Evolutionary conservation across 345 rosid species (phyloP), one percentile per base, ranked within the genome.

Genomic region (Salix arbutifolia): DNA sequence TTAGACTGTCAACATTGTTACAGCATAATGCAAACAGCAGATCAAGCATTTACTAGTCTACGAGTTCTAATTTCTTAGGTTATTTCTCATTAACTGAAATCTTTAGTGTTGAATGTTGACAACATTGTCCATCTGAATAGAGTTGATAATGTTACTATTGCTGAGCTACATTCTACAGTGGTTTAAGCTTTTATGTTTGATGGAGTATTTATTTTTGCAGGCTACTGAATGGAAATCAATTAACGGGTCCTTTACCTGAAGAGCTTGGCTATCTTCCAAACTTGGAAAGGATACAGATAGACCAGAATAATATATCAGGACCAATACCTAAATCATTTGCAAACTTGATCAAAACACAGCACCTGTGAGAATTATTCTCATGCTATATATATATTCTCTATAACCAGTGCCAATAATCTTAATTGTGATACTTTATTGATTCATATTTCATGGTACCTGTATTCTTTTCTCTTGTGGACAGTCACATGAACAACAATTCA

Each of bases 401-500:
- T 37, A 70, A 44, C 72, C 17, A 30, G 30, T 44, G 23, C 44
- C 10, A 21, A 10, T 53, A 58, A 25, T 62, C 25, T 73, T 37
- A 25, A 42, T 73, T 64, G 60, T 65, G 71, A 23, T 71, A 19
- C 65, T 31, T 58, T 1, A 58, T 4, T 30, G 30, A 12, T 50
- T 74, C 67, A 71, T 13, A 70, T 44, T 71, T 72, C 67, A 75
- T 62, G 44, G 50, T 73, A 60, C 46, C 65, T 37, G 18, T 75
- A 72, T 72, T 69, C 31, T 82, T 64, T 71, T 42, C 53, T 82
- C 76, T 83, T 70, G 77, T 83, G 78, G 79, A 74, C 90, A 96
- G 98, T 88, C 99, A 96, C 87, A 90, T 96, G 98, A 96, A 96
- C 81, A 96, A 96, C 85, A 96, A 96, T 83, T 96, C 98, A 65